Evolutionary conservation across 2,329 filamentous ascomycete genomes (phyloP).

Genomic region (Colletotrichum graminicola): DNA sequence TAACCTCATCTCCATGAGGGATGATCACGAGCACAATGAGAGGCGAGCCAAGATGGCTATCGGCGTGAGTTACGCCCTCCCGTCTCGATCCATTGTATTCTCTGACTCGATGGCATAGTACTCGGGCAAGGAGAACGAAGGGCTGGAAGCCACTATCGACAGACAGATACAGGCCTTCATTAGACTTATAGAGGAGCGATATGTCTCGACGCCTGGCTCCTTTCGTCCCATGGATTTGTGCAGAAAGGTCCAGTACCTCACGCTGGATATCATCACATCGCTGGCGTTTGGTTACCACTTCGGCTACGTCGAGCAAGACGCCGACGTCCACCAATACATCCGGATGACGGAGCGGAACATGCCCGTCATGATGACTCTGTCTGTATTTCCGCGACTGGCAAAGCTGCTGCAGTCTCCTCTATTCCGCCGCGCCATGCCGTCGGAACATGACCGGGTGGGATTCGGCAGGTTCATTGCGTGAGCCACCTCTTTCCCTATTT

Average conservation of each 20-base stretch:
- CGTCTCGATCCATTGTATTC: not conserved
- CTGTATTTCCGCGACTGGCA: constrained; percentile 56
- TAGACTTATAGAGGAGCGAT: constrained; percentile 61
- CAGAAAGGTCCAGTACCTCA: constrained; percentile 64
- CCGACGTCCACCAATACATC: constrained; percentile 63
- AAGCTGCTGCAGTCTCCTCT: constrained; percentile 56
- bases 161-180: constrained; percentile 59
- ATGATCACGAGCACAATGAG: constrained; percentile 56
- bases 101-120: constrained; percentile 53
- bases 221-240: constrained; percentile 62
- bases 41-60: constrained; percentile 62
- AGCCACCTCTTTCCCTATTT: not conserved
- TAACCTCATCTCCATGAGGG: constrained; percentile 50
- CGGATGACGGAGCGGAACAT: constrained; percentile 57
- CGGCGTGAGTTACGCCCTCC: constrained; percentile 49
- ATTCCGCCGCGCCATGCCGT: constrained; percentile 57
- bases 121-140: constrained; percentile 65
- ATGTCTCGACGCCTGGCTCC: constrained; percentile 50
- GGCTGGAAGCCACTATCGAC: constrained; percentile 64
- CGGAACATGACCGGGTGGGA: constrained; percentile 54
- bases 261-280: constrained; percentile 67
- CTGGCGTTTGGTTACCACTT: constrained; percentile 65
- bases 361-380: constrained; percentile 58
- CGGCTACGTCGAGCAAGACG: constrained; percentile 61
- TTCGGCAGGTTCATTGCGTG: constrained; percentile 55